phyloP scores from a whole-genome alignment of 352 stramenopile species.

The Phytophthora multivora region DNA sequence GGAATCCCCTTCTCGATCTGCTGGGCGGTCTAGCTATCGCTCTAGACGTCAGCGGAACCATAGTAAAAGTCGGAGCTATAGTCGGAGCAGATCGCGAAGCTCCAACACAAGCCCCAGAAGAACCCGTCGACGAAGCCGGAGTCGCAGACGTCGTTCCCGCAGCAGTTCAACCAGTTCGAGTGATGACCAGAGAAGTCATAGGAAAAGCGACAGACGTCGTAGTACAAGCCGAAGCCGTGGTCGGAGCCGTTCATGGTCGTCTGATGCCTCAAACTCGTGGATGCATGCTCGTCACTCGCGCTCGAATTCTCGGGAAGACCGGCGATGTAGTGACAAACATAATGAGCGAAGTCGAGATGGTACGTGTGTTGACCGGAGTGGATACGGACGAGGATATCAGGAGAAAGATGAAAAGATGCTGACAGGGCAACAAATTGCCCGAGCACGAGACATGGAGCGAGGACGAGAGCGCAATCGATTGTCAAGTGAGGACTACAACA shows the following conservation, averaged over 20 bases:
- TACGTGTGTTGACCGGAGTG: constrained; percentile 8
- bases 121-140: constrained; percentile 32
- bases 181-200: constrained; percentile 17
- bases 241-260: constrained; percentile 34
- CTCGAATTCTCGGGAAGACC: constrained; percentile 19
- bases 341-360: constrained; percentile 14
- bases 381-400: neutral
- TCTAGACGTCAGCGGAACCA: constrained; percentile 15
- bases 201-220: constrained; percentile 6
- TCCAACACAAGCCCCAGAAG: constrained; percentile 29
- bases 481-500: constrained; percentile 54
- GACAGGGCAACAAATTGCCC: constrained; percentile 77
- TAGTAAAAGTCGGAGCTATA: constrained; percentile 28
- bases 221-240: constrained; percentile 34
- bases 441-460: constrained; percentile 65
- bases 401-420: constrained; percentile 41
- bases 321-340: constrained; percentile 8
- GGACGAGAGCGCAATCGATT: constrained; percentile 62
- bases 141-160: constrained; percentile 31
- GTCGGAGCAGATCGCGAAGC: constrained; percentile 47
- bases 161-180: constrained; percentile 31
- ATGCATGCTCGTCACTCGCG: constrained; percentile 22
- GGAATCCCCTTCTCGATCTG: constrained; percentile 31
- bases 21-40: constrained; percentile 12
- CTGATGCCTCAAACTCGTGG: constrained; percentile 20